Evolutionary conservation across 495 filamentous ascomycete species (phyloP).

Genomic region (Podospora anserina): DNA sequence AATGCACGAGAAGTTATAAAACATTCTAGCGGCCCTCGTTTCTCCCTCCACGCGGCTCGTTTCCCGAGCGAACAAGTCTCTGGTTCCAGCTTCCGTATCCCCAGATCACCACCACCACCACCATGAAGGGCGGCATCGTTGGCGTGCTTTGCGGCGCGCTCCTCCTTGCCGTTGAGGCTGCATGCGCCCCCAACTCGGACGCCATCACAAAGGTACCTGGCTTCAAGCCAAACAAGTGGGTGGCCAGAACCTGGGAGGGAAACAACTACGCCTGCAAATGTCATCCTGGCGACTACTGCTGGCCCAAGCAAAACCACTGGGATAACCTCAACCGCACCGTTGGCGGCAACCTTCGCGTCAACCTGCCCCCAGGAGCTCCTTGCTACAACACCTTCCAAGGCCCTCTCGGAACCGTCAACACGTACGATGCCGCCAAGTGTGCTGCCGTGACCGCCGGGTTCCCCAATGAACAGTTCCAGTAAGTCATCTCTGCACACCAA

Average conservation of each 20-base stretch:
- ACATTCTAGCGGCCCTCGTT: background rate
- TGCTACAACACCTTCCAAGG: slow-evolving; percentile 43
- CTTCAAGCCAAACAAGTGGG: slow-evolving; percentile 17
- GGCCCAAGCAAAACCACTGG: slow-evolving; percentile 39
- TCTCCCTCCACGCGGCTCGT: background rate
- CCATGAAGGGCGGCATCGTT: slow-evolving; percentile 21
- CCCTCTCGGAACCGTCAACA: slow-evolving; percentile 37
- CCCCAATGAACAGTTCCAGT: slow-evolving; percentile 39
- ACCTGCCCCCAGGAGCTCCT: slow-evolving; percentile 39
- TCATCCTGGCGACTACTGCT: slow-evolving; percentile 40
- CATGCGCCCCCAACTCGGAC: background rate
- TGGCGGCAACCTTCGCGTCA: slow-evolving; percentile 37
- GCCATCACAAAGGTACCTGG: background rate
- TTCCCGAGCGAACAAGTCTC: background rate
- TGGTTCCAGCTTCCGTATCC: slow-evolving; percentile 1
- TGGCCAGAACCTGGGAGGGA: slow-evolving; percentile 31
- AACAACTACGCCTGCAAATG: slow-evolving; percentile 45
- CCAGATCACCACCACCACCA: background rate
- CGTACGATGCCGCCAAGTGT: slow-evolving; percentile 40
- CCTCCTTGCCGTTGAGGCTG: slow-evolving; percentile 17
- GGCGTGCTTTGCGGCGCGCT: slow-evolving; percentile 19
- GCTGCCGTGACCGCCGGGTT: slow-evolving; percentile 34
- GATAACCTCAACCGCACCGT: slow-evolving; percentile 38
- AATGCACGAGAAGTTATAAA: background rate
- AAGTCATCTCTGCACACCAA: slow-evolving; percentile 12